Conservation (phyloP, 1,139 yeast genomes). For the Candida glucosophila region DNA sequence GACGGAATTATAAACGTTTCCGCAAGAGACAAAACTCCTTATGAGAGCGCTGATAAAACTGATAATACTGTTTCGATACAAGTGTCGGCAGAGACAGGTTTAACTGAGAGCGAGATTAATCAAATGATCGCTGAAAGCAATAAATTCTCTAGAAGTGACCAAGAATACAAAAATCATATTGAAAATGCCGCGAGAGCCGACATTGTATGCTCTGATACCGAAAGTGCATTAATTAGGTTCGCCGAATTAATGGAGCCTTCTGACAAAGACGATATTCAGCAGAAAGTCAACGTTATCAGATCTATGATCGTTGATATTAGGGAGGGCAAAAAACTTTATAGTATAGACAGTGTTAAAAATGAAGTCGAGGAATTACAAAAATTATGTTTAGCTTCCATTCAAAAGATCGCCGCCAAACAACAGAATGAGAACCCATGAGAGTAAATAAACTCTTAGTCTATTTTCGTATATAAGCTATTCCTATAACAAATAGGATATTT, state of each 20-base stretch:
- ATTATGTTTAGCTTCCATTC: conserved; percentile 41
- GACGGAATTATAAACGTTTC: conserved; percentile 75
- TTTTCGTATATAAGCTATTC: no score
- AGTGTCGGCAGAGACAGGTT: conserved; percentile 61
- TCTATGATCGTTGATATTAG: conserved; percentile 40
- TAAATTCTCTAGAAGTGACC: conserved; percentile 33
- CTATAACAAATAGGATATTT: no score
- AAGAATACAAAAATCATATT: conserved; percentile 27
- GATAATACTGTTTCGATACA: conserved; percentile 52
- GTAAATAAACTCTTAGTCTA: no score
- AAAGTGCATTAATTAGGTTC: conserved; percentile 39
- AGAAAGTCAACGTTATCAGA: conserved; percentile 28
- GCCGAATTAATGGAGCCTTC: conserved; percentile 30
- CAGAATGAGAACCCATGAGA: conserved; percentile 1
- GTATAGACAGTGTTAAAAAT: conserved; percentile 29
- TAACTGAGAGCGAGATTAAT: conserved; percentile 56
- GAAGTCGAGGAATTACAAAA: conserved; percentile 45
- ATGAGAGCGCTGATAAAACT: conserved; percentile 17
- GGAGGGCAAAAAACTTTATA: conserved; percentile 20
- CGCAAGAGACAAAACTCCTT: conserved; percentile 28
- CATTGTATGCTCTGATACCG: conserved; percentile 48
- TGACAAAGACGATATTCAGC: conserved; percentile 22
- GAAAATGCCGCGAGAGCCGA: conserved; percentile 49
- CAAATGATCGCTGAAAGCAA: conserved; percentile 46
- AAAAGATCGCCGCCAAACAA: conserved; percentile 43